Evolutionary conservation across 2,329 filamentous ascomycete genomes (phyloP).

Genomic region (Alternaria hordeiaustralica): DNA sequence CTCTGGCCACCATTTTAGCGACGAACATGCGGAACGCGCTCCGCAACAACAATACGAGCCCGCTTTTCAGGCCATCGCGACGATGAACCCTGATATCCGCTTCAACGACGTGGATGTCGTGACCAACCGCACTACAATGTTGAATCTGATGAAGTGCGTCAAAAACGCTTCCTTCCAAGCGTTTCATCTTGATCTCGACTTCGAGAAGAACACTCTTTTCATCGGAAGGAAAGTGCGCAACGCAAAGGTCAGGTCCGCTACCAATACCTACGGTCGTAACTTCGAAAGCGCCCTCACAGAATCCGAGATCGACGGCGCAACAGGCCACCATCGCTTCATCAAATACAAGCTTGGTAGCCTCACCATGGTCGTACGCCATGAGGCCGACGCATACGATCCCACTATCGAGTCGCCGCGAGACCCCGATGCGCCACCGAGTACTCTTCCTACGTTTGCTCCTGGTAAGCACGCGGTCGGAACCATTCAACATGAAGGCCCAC

Average conservation of each 20-base stretch:
- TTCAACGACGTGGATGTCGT: constrained; percentile 8
- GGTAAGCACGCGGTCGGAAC: neutral
- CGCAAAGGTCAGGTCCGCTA: neutral
- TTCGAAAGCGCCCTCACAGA: neutral
- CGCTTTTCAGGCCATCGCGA: constrained; percentile 12
- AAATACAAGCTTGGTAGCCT: neutral
- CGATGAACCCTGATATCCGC: constrained; percentile 6
- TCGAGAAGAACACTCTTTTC: neutral
- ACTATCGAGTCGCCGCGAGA: neutral
- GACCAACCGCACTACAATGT: neutral
- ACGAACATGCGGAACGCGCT: neutral
- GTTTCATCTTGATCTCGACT: constrained; percentile 1
- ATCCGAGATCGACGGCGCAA: neutral
- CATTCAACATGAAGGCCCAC: neutral
- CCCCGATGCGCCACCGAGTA: neutral
- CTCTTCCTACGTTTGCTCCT: neutral
- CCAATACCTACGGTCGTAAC: neutral
- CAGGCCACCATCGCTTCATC: neutral
- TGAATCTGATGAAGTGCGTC: neutral
- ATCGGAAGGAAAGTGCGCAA: neutral
- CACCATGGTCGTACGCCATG: neutral
- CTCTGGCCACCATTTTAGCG: neutral
- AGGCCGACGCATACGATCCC: neutral
- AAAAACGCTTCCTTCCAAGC: neutral
- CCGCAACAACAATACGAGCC: constrained; percentile 9